Conservation (phyloP, 2,329 filamentous ascomycete species). For the Juglanconis sp. region DNA sequence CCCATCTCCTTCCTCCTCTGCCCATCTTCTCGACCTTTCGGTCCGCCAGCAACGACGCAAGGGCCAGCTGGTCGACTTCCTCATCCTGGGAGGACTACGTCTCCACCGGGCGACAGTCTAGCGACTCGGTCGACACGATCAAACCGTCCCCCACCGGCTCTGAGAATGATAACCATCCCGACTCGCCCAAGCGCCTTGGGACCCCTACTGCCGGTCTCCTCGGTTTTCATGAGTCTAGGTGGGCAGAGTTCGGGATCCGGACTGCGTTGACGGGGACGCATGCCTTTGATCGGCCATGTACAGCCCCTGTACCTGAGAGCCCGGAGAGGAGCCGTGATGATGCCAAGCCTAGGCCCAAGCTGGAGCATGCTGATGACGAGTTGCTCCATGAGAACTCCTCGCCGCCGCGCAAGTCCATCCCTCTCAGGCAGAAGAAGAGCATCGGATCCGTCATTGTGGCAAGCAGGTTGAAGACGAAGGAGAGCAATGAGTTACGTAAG, state of each 20-base stretch:
- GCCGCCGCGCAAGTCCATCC: conserved; percentile 4
- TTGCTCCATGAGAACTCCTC: not conserved
- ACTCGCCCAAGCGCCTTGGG: conserved; percentile 17
- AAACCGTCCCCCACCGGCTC: not conserved
- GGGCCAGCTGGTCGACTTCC: conserved; percentile 7
- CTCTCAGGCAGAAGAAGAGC: conserved; percentile 11
- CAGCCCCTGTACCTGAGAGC: not conserved
- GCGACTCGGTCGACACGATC: conserved; percentile 17
- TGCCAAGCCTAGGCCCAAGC: not conserved
- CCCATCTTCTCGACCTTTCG: not conserved
- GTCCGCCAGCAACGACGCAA: not conserved
- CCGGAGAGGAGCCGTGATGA: not conserved
- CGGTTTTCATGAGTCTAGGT: conserved; percentile 26
- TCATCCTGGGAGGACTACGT: conserved; percentile 22
- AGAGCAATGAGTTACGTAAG: conserved; percentile 7
- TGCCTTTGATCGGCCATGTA: conserved; percentile 17
- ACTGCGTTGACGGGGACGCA: conserved; percentile 27
- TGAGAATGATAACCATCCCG: not conserved
- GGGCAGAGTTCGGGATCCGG: conserved; percentile 27
- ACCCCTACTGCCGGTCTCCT: conserved; percentile 29
- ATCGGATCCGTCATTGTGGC: conserved; percentile 6
- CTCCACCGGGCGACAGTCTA: conserved; percentile 9
- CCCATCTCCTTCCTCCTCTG: conserved; percentile 1
- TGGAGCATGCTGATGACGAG: not conserved
- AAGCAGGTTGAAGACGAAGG: conserved; percentile 11